Evolutionary conservation across 2,329 filamentous ascomycete genomes (phyloP), one percentile per base, ranked within the genome.

Genomic region (Tolypocladium inflatum): DNA sequence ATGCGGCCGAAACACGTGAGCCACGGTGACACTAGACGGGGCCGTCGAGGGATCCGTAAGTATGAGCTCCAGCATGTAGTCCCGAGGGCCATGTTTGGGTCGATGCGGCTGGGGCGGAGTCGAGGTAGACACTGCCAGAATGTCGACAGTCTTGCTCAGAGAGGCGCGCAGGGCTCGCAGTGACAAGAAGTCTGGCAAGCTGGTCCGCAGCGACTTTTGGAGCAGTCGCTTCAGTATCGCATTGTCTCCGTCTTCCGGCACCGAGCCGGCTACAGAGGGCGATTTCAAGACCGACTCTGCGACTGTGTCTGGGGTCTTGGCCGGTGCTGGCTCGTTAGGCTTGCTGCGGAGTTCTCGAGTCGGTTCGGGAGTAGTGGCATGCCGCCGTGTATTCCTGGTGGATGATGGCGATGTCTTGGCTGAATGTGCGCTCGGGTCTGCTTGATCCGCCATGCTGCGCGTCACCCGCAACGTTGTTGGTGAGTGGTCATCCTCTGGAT

Each of bases 61-160:
- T 45, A 77, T 79, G 61, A 87, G 80, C 19, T 79, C 77, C 63
- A 85, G 77, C 70, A 82, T 78, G 69, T 80, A 86, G 65, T 86
- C 81, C 26, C 83, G 75, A 4, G 81, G 81, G 0, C 82, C 81
- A 59, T 76, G 72, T 65, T 83, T 85, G 33, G 81, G 80, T 42
- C 83, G 77, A 58, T 76, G 72, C 8, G 83, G 78, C 53, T 78
- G 73, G 11, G 76, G 70, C 3, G 82, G 80, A 21, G 74, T 73
- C 52, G 76, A 75, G 17, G 80, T 80, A 4, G 76, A 82, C 8
- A 87, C 73, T 19, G 76, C 84, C 10, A 85, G 68, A 7, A 85
- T 71, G 65, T 86, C 81, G 2, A 81, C 66, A 30, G 73, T 76
- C 62, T 78, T 76, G 55, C 75, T 73, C 51, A 81, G 70, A 57